phyloP scores from a whole-genome alignment of 2,329 filamentous ascomycete species.

The Alternaria infectoria region DNA sequence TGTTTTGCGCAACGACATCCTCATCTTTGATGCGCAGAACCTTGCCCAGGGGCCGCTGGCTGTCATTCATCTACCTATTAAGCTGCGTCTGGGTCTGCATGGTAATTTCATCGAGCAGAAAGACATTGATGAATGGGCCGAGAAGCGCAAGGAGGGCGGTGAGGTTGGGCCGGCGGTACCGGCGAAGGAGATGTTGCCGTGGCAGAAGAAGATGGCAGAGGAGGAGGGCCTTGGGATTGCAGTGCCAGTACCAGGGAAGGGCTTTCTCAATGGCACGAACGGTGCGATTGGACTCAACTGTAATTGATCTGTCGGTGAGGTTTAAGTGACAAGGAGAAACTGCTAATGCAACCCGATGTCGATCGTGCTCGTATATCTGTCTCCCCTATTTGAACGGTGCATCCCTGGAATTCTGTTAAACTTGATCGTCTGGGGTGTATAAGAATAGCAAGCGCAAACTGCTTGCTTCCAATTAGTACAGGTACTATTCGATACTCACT shows the following conservation, averaged over 20 bases:
- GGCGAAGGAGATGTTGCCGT: constrained; percentile 33
- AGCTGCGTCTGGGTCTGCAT: constrained; percentile 41
- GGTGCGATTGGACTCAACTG: neutral
- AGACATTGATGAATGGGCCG: constrained; percentile 39
- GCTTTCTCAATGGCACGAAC: neutral
- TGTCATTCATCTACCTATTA: constrained; percentile 50
- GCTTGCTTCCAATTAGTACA: neutral
- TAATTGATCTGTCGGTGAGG: neutral
- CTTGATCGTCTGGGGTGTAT: neutral
- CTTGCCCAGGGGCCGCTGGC: constrained; percentile 49
- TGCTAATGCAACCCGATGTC: neutral
- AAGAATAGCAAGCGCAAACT: neutral
- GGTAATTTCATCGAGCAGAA: constrained; percentile 42
- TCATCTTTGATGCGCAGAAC: constrained; percentile 52
- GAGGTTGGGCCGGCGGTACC: constrained; percentile 29
- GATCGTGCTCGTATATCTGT: neutral
- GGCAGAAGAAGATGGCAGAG: constrained; percentile 37
- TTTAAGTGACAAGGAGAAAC: neutral
- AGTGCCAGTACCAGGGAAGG: neutral
- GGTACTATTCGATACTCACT: neutral
- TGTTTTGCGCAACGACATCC: constrained; percentile 50
- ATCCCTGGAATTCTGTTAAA: neutral
- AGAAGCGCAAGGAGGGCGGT: constrained; percentile 37
- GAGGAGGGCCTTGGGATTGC: constrained; percentile 12
- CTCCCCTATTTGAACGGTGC: neutral